These are phyloP conservation scores for Jimgerdemannia lactiflua DNA, from an alignment of 192 early-diverging fungal genomes.

Conservation along the genomic window DNA sequence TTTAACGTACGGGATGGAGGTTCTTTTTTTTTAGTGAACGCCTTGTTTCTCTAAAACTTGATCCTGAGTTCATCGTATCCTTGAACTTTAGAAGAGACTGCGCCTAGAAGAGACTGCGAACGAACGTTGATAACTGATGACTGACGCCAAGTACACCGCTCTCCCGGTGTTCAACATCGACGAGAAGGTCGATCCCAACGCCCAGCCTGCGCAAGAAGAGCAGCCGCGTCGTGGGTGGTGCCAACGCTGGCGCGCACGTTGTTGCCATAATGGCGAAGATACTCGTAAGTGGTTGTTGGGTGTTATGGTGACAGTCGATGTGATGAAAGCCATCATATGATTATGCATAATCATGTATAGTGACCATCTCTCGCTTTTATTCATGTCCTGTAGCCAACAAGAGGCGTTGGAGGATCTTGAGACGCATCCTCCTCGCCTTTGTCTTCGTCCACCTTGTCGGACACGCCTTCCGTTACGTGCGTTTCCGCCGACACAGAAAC, in stretches of 20 bases:
- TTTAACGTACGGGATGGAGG: too few relatives aligned
- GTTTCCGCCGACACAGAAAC: background rate
- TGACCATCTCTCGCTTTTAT: background rate
- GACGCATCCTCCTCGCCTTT: background rate
- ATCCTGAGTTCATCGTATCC: too few relatives aligned
- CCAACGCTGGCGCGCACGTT: background rate
- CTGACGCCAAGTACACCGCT: background rate
- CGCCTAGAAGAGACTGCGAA: too few relatives aligned
- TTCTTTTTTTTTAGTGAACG: too few relatives aligned
- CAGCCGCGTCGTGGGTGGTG: background rate
- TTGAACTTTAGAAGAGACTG: too few relatives aligned
- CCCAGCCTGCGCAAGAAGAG: background rate
- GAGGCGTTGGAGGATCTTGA: background rate
- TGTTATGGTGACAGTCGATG: too few relatives aligned
- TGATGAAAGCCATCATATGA: background rate
- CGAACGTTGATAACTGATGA: background rate
- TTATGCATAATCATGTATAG: background rate
- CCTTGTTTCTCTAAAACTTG: too few relatives aligned
- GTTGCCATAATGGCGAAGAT: background rate
- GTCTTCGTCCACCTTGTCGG: background rate
- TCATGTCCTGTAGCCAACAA: background rate
- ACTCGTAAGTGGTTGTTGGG: too few relatives aligned
- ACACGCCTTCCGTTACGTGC: background rate
- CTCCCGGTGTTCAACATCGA: background rate
- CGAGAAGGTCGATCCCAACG: background rate